phyloP scores from a whole-genome alignment of 2,329 filamentous ascomycete species.

The Metarhizium brunneum region DNA sequence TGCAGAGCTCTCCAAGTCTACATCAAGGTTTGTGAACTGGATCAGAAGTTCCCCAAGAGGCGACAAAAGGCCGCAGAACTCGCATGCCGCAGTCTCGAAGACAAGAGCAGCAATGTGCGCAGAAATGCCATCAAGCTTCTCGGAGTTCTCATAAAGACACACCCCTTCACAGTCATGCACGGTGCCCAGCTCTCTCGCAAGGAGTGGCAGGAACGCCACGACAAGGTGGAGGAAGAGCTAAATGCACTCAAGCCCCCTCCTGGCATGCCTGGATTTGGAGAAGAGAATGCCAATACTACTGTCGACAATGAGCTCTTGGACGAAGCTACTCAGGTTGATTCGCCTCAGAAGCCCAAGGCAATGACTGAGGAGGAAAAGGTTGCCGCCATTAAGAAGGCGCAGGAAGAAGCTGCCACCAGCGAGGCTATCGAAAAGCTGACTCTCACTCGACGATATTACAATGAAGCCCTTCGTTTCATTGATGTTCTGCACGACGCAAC shows the following conservation, averaged over 20 bases:
- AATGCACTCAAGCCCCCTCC: conserved; percentile 73
- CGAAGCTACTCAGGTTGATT: conserved; percentile 75
- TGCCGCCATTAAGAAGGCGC: conserved; percentile 66
- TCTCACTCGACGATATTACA: conserved; percentile 80
- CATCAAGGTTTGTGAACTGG: conserved; percentile 83
- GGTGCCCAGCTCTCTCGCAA: conserved; percentile 75
- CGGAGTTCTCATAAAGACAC: conserved; percentile 79
- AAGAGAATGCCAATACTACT: conserved; percentile 55
- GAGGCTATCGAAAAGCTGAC: conserved; percentile 84
- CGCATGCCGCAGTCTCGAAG: conserved; percentile 80
- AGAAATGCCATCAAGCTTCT: conserved; percentile 92
- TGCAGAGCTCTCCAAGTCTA: conserved; percentile 91
- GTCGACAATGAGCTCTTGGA: conserved; percentile 75
- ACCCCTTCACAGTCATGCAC: conserved; percentile 88
- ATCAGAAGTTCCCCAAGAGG: conserved; percentile 90
- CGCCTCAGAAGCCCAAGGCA: conserved; percentile 52
- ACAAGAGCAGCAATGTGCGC: conserved; percentile 96
- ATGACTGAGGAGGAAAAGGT: conserved; percentile 75
- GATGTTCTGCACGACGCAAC: conserved; percentile 81
- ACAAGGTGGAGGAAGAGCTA: conserved; percentile 75
- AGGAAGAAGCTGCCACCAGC: conserved; percentile 79
- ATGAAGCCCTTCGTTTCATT: conserved; percentile 90
- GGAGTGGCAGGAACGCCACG: conserved; percentile 76
- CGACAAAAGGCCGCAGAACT: conserved; percentile 81
- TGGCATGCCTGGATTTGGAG: conserved; percentile 51